Evolutionary conservation across 1,284 basidiomycete species (phyloP), one percentile per base, ranked within the genome.

Genomic region (Rhodotorula sp.): DNA sequence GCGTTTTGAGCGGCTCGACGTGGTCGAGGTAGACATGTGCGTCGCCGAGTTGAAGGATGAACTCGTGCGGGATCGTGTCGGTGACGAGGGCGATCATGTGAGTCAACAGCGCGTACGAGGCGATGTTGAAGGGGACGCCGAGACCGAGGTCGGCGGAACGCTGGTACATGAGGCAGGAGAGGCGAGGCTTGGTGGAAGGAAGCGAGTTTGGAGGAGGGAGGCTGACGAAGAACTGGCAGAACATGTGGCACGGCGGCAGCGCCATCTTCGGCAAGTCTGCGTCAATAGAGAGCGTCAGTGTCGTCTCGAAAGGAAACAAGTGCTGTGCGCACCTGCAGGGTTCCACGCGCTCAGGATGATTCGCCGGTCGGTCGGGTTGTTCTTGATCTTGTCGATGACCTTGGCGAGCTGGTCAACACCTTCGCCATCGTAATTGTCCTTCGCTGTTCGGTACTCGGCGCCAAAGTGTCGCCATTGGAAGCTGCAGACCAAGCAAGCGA

Each of bases 401-500:
- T 95, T 89, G 62, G 84, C 81, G 56, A 99, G 84, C 82, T 99
- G 95, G 82, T 99, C 96, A 44, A 98, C 92, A 30, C 95, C 95
- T 78, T 96, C 82, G 0, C 91, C 92, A 0, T 84, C 82, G 79
- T 99, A 99, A 77, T 92, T 87, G 63, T 81, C 77, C 22, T 66
- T 63, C 22, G 64, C 68, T 73, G 91, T 88, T 29, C 83, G 84
- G 78, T 99, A 99, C 74, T 86, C 82, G 0, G 95, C 95, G 2
- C 96, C 95, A 81, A 98, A 99, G 80, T 98, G 94, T 64, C 95
- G 85, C 95, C 96, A 99, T 78, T 99, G 95, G 80, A 99, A 99
- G 0, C 60, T 61, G 51, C 6, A 24, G 27, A 4, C 6, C 15
- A 10, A 27, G 4, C 1, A 27, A 11, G 17, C 19, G 29, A 34